These are phyloP conservation scores for Sarocladium strictum DNA, from an alignment of 2,329 filamentous ascomycete genomes.

Conservation along the genomic window DNA sequence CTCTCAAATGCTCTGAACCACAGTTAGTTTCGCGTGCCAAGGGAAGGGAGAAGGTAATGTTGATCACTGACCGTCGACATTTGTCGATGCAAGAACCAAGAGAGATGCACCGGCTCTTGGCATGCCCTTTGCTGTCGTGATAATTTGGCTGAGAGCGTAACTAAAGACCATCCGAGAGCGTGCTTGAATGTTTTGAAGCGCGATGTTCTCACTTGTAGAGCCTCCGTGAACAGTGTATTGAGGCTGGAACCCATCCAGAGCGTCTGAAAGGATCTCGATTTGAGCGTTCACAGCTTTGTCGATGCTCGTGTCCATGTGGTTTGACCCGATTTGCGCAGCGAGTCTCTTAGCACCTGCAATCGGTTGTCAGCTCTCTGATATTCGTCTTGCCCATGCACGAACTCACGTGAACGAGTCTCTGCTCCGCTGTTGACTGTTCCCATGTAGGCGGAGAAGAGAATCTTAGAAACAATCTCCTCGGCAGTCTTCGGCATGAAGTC, in stretches of 20 bases:
- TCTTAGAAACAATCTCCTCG: constrained; percentile 46
- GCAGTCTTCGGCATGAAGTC: constrained; percentile 45
- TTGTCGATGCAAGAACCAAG: constrained; percentile 47
- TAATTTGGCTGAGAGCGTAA: constrained; percentile 57
- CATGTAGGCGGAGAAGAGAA: constrained; percentile 45
- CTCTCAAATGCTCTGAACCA: constrained; percentile 1
- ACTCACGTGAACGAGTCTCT: constrained; percentile 42
- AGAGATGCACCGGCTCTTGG: constrained; percentile 47
- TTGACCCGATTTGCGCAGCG: constrained; percentile 11
- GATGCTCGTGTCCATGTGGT: constrained; percentile 12
- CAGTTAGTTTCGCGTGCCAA: not conserved
- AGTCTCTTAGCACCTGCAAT: constrained; percentile 8
- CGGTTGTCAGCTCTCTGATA: not conserved
- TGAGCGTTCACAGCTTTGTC: constrained; percentile 46
- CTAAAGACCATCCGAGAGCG: constrained; percentile 55
- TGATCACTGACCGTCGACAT: constrained; percentile 14
- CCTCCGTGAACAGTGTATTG: constrained; percentile 49
- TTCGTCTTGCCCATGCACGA: too few species aligned
- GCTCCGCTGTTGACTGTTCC: constrained; percentile 52
- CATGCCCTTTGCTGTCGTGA: constrained; percentile 51
- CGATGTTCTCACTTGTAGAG: constrained; percentile 49
- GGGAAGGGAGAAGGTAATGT: not conserved
- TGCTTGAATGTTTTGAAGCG: constrained; percentile 64
- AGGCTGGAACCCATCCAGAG: constrained; percentile 20
- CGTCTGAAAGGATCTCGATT: constrained; percentile 21